Percentiles rank a stretch among this genome's conserved stretches.
Evolutionary conservation across 2,329 filamentous ascomycete genomes (phyloP).

Genomic region (Penicillium sp.): DNA sequence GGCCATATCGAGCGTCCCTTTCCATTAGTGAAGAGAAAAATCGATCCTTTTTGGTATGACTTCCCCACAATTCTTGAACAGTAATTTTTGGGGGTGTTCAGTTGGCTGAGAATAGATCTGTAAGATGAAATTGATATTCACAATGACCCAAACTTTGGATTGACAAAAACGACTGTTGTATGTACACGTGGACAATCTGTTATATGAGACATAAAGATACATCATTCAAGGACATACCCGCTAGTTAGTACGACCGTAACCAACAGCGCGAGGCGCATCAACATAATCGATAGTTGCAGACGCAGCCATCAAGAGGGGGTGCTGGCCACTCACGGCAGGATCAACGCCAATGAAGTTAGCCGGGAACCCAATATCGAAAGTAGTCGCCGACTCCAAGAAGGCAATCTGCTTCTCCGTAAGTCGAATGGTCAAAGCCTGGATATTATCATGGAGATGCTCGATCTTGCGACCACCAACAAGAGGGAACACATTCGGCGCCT

Average conservation of each 20-base stretch:
- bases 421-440: conserved; percentile 33
- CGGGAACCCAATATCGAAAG: conserved; percentile 70
- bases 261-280: conserved; percentile 20
- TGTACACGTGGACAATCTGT: too few species aligned
- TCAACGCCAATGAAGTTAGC: conserved; percentile 54
- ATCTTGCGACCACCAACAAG: conserved; percentile 71
- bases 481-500: conserved; percentile 72
- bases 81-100: too few species aligned
- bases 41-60: too few species aligned
- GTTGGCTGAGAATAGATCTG: too few species aligned
- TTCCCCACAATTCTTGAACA: too few species aligned
- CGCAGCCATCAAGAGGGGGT: conserved; percentile 2
- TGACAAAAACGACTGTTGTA: too few species aligned
- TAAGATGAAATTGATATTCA: too few species aligned
- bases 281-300: conserved; percentile 23
- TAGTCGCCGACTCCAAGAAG: conserved; percentile 63
- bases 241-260: conserved; percentile 16
- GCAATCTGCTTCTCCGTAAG: conserved; percentile 64
- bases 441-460: conserved; percentile 58
- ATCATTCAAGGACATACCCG: too few species aligned
- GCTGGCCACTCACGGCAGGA: conserved; percentile 25
- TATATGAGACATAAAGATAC: too few species aligned
- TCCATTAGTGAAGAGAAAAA: too few species aligned
- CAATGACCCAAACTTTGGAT: too few species aligned
- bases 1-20: too few species aligned